Conservation (phyloP, 805 yeast species). For the Metschnikowia drakensbergensis region DNA sequence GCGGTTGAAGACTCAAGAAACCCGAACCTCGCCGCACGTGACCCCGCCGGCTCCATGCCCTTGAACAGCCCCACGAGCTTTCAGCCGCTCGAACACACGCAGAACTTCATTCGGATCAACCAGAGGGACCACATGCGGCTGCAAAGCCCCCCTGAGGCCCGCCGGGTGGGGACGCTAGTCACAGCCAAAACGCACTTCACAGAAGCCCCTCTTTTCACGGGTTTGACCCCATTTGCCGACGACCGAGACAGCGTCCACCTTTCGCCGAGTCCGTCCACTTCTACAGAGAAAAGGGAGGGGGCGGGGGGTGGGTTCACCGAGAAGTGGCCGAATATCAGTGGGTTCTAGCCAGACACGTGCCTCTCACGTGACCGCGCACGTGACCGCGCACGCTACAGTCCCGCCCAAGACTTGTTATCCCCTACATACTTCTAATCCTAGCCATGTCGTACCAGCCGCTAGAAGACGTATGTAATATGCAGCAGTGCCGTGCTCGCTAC, state of each 20-base stretch:
- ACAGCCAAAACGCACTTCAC: conserved; percentile 9
- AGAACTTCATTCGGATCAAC: conserved; percentile 8
- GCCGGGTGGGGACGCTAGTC: neutral
- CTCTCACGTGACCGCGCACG: neutral
- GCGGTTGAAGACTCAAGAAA: neutral
- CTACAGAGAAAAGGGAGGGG: conserved; percentile 1
- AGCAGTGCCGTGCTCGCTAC: neutral
- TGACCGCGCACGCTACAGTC: neutral
- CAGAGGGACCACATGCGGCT: conserved; percentile 1
- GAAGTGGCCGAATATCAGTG: conserved; percentile 2
- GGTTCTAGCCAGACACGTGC: neutral
- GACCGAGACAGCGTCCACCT: conserved; percentile 5
- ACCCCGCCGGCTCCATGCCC: neutral
- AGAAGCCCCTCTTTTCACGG: conserved; percentile 10
- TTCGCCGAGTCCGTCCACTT: conserved; percentile 6
- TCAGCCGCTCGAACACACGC: conserved; percentile 7
- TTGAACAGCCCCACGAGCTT: neutral
- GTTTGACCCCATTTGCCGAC: conserved; percentile 7
- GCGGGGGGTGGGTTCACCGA: conserved; percentile 3
- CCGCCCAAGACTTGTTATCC: neutral
- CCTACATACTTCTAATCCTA: neutral
- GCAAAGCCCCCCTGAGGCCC: neutral
- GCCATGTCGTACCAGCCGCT: conserved; percentile 2
- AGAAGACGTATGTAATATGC: conserved; percentile 1
- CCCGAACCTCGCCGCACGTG: neutral